Evolutionary conservation across 495 filamentous ascomycete genomes (phyloP), one percentile per base, ranked within the genome.

Genomic region (Choiromyces venosus): DNA sequence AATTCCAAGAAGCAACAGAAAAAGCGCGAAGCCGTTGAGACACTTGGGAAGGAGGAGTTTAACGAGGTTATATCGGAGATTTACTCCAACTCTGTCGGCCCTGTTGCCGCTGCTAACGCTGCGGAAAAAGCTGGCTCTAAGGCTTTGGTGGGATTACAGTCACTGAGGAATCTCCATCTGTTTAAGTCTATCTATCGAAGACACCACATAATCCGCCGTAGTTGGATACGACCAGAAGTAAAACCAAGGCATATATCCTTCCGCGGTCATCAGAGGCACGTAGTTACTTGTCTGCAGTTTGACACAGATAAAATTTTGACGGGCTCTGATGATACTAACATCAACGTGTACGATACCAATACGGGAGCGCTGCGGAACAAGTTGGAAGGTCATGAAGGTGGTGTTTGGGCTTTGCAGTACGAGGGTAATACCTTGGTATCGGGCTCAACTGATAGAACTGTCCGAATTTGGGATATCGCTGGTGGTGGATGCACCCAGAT

Each of bases 231-330:
- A 65, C 88, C 91, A 2, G 89, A 92, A 69, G 88, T 93, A 36
- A 91, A 92, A 77, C 95, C 96, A n/a, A 88, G 90, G 72, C 95
- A 99, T 79, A 91, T 98, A 39, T 96, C 96, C 18, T 98, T 99
- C 83, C 89, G 93, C 4, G 95, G 96, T 7, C 95, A 99, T 79
- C 92, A 94, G 71, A 89, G 93, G 6, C 94, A 98, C 83, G 95
- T 99, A 66, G 96, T 99, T 29, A 99, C 95, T 10, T 99, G 95
- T 78, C 86, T 99, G 69, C 94, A 98, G 78, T 98, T 99, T 77
- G 95, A 99, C 78, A 91, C 92, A 38, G 95, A 98, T 84, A 98
- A 98, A 83, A 97, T 99, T 71, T 85, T 99, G 72, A 99, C 96
- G 16, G 95, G 95, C 38, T 97, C 94, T 77, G 95, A 99, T 83